phyloP scores from a whole-genome alignment of 1,139 yeast species.

The Wickerhamiella pararugosa region DNA sequence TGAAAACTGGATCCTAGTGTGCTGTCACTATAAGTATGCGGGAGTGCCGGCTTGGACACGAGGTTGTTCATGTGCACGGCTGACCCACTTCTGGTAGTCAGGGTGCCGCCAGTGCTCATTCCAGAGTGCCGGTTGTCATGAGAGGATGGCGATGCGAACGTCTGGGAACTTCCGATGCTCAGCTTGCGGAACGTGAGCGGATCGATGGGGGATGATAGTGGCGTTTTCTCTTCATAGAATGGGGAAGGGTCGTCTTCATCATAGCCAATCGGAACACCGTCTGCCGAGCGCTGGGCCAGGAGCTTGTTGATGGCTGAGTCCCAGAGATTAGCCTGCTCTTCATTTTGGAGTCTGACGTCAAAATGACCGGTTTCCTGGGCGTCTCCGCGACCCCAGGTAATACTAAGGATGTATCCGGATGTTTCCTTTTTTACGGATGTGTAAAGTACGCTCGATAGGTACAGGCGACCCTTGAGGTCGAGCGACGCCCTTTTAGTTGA shows the following conservation, averaged over 20 bases:
- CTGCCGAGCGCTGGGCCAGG: slow-evolving; percentile 9
- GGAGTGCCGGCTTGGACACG: not conserved
- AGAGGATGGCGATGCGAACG: not conserved
- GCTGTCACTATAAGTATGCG: slow-evolving; percentile 7
- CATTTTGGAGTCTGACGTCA: slow-evolving; percentile 24
- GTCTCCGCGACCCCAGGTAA: slow-evolving; percentile 25
- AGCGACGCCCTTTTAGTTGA: slow-evolving; percentile 18
- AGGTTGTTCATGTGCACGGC: too few species aligned
- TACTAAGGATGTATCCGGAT: slow-evolving; percentile 19
- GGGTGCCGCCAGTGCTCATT: not conserved
- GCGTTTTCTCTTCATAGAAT: slow-evolving; percentile 9
- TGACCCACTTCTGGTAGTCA: not conserved
- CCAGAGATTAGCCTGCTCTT: slow-evolving; percentile 25
- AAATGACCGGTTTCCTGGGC: slow-evolving; percentile 26
- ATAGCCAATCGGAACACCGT: slow-evolving; percentile 15
- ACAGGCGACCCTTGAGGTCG: slow-evolving; percentile 30
- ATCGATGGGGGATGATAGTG: slow-evolving; percentile 7
- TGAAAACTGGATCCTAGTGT: not conserved
- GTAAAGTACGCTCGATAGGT: slow-evolving; percentile 26
- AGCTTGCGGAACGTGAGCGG: slow-evolving; percentile 8
- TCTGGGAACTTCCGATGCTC: slow-evolving; percentile 3
- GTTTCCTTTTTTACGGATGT: slow-evolving; percentile 19
- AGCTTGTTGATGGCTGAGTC: slow-evolving; percentile 21
- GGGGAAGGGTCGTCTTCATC: slow-evolving; percentile 7
- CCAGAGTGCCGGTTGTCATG: not conserved